Evolutionary conservation across 805 yeast genomes (phyloP), one percentile per base, ranked within the genome.

Genomic region (Metschnikowia santaceciliae): DNA sequence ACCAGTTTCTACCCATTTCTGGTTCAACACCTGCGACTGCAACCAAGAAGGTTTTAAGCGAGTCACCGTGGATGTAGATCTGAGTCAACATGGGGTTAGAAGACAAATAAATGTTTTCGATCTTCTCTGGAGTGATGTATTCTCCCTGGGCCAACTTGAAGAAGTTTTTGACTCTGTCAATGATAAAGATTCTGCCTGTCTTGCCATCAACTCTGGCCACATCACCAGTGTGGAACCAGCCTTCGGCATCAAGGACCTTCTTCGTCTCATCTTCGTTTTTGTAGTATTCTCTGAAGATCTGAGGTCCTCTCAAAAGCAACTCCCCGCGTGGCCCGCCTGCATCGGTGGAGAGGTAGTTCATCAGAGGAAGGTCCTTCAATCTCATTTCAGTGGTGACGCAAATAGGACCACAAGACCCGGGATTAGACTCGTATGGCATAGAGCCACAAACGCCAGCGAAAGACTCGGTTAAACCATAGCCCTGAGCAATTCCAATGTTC

Each of bases 21-120:
- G 77, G 76, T 47, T 84, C 87, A 43, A 86, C 66, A 32, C 91
- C 90, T 37, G 80, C 60, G 38, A 86, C 66, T 30, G 81, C 90
- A 17, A 86, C 84, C 54, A 86, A 67, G 60, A 57, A 81, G 13
- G 78, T 71, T 60, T 79, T 70, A 40, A 76, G 67, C 4, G 88
- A 75, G 62, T 84, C 84, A 36, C 92, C 92, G 60, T 83, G 84
- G 5, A 77, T 80, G 60, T 75, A 84, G 13, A 80, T 60, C 65
- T 84, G 90, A 3, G 76, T 61, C 15, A 82, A 61, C 2, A 66
- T 38, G 1, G 86, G 76, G 57, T 79, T 76, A 26, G 74, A 69
- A 0, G 86, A 73, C 10, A 58, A 51, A 37, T 58, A 58, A 4
- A 48, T 44, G 52, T 56, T 58, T 45, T 58, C 61, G 30, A 58